Percentiles rank a stretch among this genome's conserved stretches.
Conservation (phyloP, 192 early-diverging fungal genomes). For the Coemansia brasiliensis region DNA sequence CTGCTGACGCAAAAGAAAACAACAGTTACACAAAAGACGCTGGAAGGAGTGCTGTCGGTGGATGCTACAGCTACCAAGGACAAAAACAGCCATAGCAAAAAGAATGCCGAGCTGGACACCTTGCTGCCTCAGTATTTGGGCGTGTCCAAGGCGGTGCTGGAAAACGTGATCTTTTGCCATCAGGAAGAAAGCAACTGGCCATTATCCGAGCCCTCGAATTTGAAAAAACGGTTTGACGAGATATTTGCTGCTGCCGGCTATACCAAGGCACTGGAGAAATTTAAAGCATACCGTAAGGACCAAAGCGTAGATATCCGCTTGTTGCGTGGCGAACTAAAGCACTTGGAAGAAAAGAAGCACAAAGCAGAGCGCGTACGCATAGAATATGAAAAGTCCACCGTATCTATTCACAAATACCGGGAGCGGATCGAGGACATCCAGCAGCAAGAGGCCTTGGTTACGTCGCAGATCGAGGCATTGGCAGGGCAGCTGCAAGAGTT, state of each 20-base stretch:
- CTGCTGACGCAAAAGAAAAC: slow-evolving; percentile 68
- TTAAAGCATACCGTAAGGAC: slow-evolving; percentile 76
- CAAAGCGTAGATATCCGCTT: slow-evolving; percentile 63
- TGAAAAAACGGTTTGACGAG: slow-evolving; percentile 99
- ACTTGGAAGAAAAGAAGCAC: slow-evolving; percentile 65
- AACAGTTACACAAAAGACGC: slow-evolving; percentile 64
- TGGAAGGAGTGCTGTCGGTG: slow-evolving; percentile 73
- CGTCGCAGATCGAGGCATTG: slow-evolving; percentile 52
- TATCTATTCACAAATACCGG: slow-evolving; percentile 53
- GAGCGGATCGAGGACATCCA: slow-evolving; percentile 43
- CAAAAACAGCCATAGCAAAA: slow-evolving; percentile 72
- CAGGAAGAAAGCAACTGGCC: slow-evolving; percentile 99
- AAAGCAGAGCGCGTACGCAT: slow-evolving; percentile 66
- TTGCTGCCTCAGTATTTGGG: slow-evolving; percentile 85
- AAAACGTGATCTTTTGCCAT: slow-evolving; percentile 99
- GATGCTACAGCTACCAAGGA: slow-evolving; percentile 59
- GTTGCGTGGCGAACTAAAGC: slow-evolving; percentile 63
- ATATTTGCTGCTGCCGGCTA: slow-evolving; percentile 93
- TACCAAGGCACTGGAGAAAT: slow-evolving; percentile 85
- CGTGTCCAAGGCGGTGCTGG: slow-evolving; percentile 86
- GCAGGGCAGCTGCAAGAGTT: slow-evolving; percentile 51
- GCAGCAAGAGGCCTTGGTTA: slow-evolving; percentile 38
- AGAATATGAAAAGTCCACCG: slow-evolving; percentile 39
- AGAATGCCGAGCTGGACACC: slow-evolving; percentile 83
- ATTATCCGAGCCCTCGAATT: slow-evolving; percentile 74